phyloP scores from a whole-genome alignment of 495 filamentous ascomycete species.

The Aspergillus hancockii region DNA sequence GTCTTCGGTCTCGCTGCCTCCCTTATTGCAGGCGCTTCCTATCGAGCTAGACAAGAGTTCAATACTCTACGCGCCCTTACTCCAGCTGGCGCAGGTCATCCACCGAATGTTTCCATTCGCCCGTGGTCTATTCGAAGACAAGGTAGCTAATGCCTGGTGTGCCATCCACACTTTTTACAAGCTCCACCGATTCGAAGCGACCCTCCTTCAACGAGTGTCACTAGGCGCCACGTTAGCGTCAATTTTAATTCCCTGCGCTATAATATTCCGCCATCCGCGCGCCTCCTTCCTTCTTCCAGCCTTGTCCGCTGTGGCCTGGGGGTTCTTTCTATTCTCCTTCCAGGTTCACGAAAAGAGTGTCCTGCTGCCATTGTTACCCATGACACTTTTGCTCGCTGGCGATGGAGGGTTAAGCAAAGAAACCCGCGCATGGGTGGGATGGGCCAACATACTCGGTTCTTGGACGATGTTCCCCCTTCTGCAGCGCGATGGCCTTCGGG shows the following conservation, averaged over 20 bases:
- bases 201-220: conserved; percentile 73
- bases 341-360: conserved; percentile 98
- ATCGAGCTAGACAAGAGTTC: conserved; percentile 61
- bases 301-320: conserved; percentile 83
- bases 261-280: conserved; percentile 77
- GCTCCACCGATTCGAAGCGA: conserved; percentile 65
- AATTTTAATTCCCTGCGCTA: conserved; percentile 73
- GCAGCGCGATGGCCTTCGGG: conserved; percentile 74
- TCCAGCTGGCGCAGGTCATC: conserved; percentile 77
- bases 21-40: conserved; percentile 59
- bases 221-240: conserved; percentile 72
- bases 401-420: conserved; percentile 73
- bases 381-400: conserved; percentile 81
- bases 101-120: conserved; percentile 94
- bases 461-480: conserved; percentile 96
- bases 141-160: conserved; percentile 98
- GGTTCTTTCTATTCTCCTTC: conserved; percentile 95
- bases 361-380: conserved; percentile 84
- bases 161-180: conserved; percentile 86
- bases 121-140: conserved; percentile 94
- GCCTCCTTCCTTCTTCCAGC: conserved; percentile 76
- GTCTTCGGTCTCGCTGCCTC: conserved; percentile 51
- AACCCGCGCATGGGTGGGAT: conserved; percentile 85
- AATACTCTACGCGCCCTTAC: conserved; percentile 66
- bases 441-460: conserved; percentile 84